Base-by-base conservation (phyloP, 2,329 filamentous ascomycete species). In the Coccinonectria pachysandricola region DNA sequence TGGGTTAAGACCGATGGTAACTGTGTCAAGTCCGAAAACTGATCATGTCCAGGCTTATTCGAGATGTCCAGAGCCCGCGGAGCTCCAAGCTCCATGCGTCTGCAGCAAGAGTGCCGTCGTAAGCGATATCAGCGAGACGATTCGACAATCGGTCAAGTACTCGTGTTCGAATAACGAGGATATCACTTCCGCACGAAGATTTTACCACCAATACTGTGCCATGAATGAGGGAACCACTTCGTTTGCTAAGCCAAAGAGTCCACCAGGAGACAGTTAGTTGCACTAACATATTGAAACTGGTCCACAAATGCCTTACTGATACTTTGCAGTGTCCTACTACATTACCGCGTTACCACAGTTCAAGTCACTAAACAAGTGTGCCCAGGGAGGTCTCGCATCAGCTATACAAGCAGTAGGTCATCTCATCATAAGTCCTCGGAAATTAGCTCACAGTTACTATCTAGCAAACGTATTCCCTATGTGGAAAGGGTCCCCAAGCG, bases 161-260 rank as follows among this genome's bases (percentile, higher is more conserved):
- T 57, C 49, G 1, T 73, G 68, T 43, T 54, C 56, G 3, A 60
- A 63, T 17, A 56, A 62, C 21, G 56, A 57, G 6, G 63, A 54
- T 15, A 49, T 68, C 10, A 52, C 58, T 1, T 65, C 62, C 0
- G 68, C 65, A 2, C 59, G 66, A 30, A 54, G 52, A 5, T 59
- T 71, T 30, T 70, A 68, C 32, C 46, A 54, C 1, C 65, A 62
- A 3, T 72, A 70, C 40, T 73, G 68, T 39, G 56, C 53, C 12
- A 55, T 72, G 42, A 60, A 59, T 22, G 36, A 57, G 8, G 68
- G 65, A 28, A 68, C 62, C 0, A 62, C 63, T 0, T 54, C 51
- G 0, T 70, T 73, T 35, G 63, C 65, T 2, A 37, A 45, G 4
- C 57, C 63, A 2, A 47, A 57, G 1, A 43, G 53, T 15, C 66